These are phyloP conservation scores for Pichia occidentalis DNA, from an alignment of 805 yeast genomes.

Conservation along the genomic window DNA sequence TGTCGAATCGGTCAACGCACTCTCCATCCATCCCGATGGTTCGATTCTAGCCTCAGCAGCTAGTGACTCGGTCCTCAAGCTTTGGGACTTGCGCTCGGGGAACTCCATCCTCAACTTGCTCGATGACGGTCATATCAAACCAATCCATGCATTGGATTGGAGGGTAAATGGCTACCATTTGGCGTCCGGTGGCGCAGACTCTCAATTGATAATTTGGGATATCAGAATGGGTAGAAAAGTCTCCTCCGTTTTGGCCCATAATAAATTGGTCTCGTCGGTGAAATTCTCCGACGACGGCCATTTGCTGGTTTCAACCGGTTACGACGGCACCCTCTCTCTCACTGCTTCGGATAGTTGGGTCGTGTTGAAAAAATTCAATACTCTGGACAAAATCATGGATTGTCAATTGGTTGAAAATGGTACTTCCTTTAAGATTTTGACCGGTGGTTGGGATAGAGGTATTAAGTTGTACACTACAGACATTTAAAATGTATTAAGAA, in stretches of 20 bases:
- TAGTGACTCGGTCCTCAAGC: conserved; percentile 58
- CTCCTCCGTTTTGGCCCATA: conserved; percentile 65
- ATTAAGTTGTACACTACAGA: conserved; percentile 41
- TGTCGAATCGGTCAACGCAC: conserved; percentile 56
- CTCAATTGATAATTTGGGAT: conserved; percentile 81
- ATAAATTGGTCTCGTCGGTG: conserved; percentile 61
- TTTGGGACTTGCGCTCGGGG: conserved; percentile 89
- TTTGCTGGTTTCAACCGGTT: conserved; percentile 54
- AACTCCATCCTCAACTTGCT: conserved; percentile 47
- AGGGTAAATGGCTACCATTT: conserved; percentile 66
- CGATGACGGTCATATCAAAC: conserved; percentile 55
- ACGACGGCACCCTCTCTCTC: conserved; percentile 60
- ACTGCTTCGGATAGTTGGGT: conserved; percentile 72
- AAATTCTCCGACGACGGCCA: conserved; percentile 40
- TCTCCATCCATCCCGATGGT: conserved; percentile 72
- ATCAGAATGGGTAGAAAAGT: conserved; percentile 39
- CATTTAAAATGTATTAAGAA: not conserved
- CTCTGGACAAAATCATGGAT: conserved; percentile 66
- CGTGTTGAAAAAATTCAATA: conserved; percentile 43
- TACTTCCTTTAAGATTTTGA: conserved; percentile 40
- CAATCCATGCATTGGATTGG: conserved; percentile 69
- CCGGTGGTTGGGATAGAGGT: conserved; percentile 82
- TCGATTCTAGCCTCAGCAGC: conserved; percentile 72
- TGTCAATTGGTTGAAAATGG: conserved; percentile 43
- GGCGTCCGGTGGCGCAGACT: conserved; percentile 83